These are phyloP conservation scores for Astrothelium subdiscretum DNA, from an alignment of 495 filamentous ascomycete genomes.

Conservation along the genomic window DNA sequence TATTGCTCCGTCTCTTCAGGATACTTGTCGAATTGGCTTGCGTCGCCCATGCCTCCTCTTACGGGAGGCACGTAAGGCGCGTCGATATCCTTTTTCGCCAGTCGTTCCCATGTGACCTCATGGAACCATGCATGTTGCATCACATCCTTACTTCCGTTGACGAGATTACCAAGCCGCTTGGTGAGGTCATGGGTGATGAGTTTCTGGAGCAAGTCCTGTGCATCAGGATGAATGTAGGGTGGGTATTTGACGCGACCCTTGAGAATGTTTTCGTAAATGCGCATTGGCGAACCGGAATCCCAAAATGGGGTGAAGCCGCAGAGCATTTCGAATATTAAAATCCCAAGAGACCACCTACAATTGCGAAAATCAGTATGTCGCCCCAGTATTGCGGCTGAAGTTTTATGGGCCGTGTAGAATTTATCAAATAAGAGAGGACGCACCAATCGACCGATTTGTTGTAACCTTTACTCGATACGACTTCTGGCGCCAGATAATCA, in stretches of 20 bases:
- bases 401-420: no score
- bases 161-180: conserved; percentile 87
- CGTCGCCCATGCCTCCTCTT: conserved; percentile 81
- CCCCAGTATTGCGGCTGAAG: no score
- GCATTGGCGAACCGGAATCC: conserved; percentile 94
- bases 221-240: conserved; percentile 86
- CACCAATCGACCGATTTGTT: conserved; percentile 99
- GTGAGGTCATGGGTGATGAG: conserved; percentile 92
- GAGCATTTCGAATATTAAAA: conserved; percentile 98
- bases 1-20: conserved; percentile 93
- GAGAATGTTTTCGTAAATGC: conserved; percentile 98
- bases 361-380: conserved; percentile 8
- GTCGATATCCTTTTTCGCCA: conserved; percentile 92
- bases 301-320: conserved; percentile 98
- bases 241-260: conserved; percentile 91
- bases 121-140: conserved; percentile 94
- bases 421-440: no score
- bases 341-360: conserved; percentile 90
- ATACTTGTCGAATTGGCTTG: conserved; percentile 96
- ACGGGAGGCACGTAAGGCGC: conserved; percentile 97
- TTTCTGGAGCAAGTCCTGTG: conserved; percentile 79
- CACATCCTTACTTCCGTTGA: conserved; percentile 83
- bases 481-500: conserved; percentile 96
- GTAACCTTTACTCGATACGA: conserved; percentile 94
- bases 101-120: conserved; percentile 93